Percentiles rank a stretch among this genome's conserved stretches.
Evolutionary conservation across 805 yeast genomes (phyloP).

Genomic region (Clavispora carvajalis): DNA sequence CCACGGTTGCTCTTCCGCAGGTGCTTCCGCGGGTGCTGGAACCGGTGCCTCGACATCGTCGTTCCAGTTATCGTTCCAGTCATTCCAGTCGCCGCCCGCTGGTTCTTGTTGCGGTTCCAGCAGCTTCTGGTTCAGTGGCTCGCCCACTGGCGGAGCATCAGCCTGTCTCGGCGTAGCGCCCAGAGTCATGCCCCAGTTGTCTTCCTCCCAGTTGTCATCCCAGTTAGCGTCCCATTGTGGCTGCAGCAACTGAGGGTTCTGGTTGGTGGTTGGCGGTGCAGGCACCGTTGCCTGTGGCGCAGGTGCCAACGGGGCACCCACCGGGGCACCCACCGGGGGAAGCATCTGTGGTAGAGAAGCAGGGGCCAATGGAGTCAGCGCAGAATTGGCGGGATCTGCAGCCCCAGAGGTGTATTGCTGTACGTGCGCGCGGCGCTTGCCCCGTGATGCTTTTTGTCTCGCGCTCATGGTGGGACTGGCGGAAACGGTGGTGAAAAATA

Average conservation of each 20-base stretch:
- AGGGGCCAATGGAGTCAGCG: neutral
- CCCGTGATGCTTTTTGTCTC: slow-evolving; percentile 7
- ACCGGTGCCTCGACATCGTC: slow-evolving; percentile 6
- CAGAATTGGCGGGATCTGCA: neutral
- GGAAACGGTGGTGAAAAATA: neutral
- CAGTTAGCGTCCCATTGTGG: neutral
- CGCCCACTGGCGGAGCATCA: slow-evolving; percentile 4
- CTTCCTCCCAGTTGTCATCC: slow-evolving; percentile 2
- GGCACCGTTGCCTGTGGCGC: neutral
- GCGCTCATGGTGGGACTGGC: slow-evolving; percentile 7
- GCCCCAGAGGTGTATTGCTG: slow-evolving; percentile 12
- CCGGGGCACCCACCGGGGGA: neutral
- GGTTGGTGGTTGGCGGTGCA: neutral
- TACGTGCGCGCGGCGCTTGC: slow-evolving; percentile 13
- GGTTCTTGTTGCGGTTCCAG: neutral
- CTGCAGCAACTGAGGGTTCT: neutral
- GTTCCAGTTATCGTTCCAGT: slow-evolving; percentile 16
- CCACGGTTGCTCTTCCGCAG: neutral
- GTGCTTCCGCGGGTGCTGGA: neutral
- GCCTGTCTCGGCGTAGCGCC: neutral
- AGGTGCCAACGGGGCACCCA: neutral
- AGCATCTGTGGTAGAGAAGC: neutral
- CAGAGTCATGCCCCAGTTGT: neutral
- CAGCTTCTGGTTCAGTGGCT: neutral
- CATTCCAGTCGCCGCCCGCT: neutral